Base-by-base conservation (phyloP, 2,329 filamentous ascomycete genomes). In the Pestalotiopsis sp. region DNA sequence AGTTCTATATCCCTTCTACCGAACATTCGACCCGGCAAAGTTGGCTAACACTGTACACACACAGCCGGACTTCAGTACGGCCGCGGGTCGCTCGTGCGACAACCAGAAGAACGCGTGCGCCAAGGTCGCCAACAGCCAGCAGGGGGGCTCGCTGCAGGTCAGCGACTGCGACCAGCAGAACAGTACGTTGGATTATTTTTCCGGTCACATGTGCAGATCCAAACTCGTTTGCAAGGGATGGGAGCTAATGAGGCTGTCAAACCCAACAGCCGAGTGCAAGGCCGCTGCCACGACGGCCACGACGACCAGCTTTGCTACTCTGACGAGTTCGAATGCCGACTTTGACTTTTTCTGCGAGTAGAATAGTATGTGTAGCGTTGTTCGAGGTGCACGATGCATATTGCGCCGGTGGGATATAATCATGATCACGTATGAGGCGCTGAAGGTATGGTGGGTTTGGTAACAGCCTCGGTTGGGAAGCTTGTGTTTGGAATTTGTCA, bases 101-200 rank as follows among this genome's bases (percentile, higher is more conserved):
- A 82, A 83, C 72, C 85, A 87, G 74, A 81, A 84, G 74, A 86
- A 87, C 71, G 75, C 74, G 20, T 87, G 85, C 69, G 80, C 81
- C n/a, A 70, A 82, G 27, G 65, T 76, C 23, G 83, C 83, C 41
- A 86, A 86, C 45, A 68, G 67, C 71, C 76, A 74, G 57, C 73
- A 75, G 71, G 73, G 64, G 67, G 76, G 63, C 36, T 69, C 59
- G 27, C 81, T 85, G 66, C 69, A 72, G 6, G 84, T 86, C 1
- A 69, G 74, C 39, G 81, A 85, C 36, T 87, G 84, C 68, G 83
- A 86, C 67, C 71, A 76, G 17, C 85, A 87, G 72, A 78, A 78
- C 49, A 75, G 84, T 86, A 61, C 76, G 84, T 78, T 27, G 6
- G 11, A 31, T 5, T 61, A n/a, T 27, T 58, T 13, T 12, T 23